A percentile compares a stretch with the other conserved stretches of the same genome.
These are phyloP conservation scores for Psilocybe tampanensis DNA, from an alignment of 768 basidiomycete species.

Conservation along the genomic window DNA sequence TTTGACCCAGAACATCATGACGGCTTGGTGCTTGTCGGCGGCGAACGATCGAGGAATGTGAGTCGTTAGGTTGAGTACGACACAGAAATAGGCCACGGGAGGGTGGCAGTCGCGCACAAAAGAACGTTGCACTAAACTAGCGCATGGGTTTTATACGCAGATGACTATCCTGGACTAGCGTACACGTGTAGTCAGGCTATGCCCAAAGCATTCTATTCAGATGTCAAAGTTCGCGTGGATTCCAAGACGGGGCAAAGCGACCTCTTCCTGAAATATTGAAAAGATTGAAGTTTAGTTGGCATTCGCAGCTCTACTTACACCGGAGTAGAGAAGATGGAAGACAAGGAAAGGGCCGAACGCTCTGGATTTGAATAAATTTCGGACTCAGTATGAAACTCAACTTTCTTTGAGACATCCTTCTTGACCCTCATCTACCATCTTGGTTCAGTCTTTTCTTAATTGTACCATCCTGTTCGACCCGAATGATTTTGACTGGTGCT, in stretches of 20 bases:
- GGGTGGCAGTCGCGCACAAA: neutral
- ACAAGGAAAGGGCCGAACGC: neutral
- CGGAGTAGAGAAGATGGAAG: neutral
- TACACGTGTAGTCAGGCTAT: slow-evolving; percentile 1
- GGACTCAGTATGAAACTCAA: neutral
- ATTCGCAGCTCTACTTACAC: neutral
- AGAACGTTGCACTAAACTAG: neutral
- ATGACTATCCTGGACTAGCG: neutral
- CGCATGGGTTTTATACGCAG: slow-evolving; percentile 1
- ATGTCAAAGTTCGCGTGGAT: neutral
- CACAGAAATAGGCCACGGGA: neutral
- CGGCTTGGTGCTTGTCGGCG: neutral
- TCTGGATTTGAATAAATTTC: neutral
- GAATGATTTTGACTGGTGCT: neutral
- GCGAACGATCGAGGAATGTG: neutral
- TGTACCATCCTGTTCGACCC: neutral
- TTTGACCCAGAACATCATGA: neutral
- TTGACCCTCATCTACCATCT: neutral
- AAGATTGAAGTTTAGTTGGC: neutral
- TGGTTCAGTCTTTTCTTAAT: neutral
- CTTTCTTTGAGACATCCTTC: neutral
- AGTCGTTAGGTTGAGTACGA: neutral
- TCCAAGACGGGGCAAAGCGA: too few relatives aligned
- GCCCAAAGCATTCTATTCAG: neutral
- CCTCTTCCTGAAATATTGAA: neutral